Evolutionary conservation across 768 basidiomycete genomes (phyloP), one percentile per base, ranked within the genome.

Genomic region (Coprinopsis cinerea): DNA sequence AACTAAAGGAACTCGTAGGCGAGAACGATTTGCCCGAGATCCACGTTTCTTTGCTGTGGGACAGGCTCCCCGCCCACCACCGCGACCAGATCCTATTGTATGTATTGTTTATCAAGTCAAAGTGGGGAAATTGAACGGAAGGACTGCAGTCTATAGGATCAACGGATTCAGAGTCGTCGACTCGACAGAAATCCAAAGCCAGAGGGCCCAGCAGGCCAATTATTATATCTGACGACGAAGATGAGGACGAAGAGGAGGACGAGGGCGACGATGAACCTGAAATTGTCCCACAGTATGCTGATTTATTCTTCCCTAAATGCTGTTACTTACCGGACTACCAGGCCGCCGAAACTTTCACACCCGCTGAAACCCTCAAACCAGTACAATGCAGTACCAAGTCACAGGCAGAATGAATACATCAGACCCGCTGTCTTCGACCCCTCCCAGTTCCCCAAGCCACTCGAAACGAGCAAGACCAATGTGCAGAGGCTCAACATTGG

Each of bases 141-240:
- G 51, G 20, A 4, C 15, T n/a, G 2, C 14, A 50, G 53, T 53
- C 56, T 36, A 37, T 55, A 11, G 39, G n/a, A 6, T 57, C 54
- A 24, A 48, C 53, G 3, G 36, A 44, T 25, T 54, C 52, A 14
- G 25, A 45, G 41, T 23, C 37, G 5, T 25, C 27, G 23, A 10
- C 7, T 27, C 7, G 10, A 68, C 9, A 43, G 18, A 24, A 10
- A 53, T 65, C 25, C 36, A 18, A 9, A 39, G 30, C 30, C 15
- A 55, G 60, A 11, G 67, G 65, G n/a, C 53, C 57, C 14, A 63
- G 30, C 35, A 41, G 60, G 56, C 57, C 66, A 20, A 55, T 71
- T 18, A 52, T 72, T 24, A 62, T 71, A 32, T 72, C 71, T 23
- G 66, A 64, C 9, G 70, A 70, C 26, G 72, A 55, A 11, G 50